These are phyloP conservation scores for Remersonia thermophila DNA, from an alignment of 2,329 filamentous ascomycete genomes.

Conservation along the genomic window DNA sequence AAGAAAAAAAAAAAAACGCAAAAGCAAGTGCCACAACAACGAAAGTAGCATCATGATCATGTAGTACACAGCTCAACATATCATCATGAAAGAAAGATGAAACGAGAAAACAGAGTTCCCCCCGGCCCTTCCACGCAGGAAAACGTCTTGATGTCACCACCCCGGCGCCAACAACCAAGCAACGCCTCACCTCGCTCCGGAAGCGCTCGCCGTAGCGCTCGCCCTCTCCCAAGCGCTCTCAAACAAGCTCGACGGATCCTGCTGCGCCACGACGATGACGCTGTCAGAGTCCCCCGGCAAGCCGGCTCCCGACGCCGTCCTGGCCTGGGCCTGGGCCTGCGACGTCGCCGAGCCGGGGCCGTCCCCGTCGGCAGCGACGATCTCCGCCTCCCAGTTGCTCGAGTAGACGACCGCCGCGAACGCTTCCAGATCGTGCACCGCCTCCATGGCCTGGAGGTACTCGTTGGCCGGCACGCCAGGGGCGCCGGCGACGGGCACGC, in stretches of 20 bases:
- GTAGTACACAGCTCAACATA: too few relatives aligned
- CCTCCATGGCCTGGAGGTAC: conserved; percentile 64
- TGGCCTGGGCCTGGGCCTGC: neutral
- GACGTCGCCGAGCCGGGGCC: neutral
- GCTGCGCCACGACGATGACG: conserved; percentile 33
- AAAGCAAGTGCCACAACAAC: too few relatives aligned
- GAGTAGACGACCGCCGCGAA: conserved; percentile 82
- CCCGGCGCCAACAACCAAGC: too few relatives aligned
- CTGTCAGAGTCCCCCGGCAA: conserved; percentile 35
- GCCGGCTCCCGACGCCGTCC: neutral
- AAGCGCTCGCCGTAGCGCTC: conserved; percentile 4
- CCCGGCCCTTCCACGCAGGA: too few relatives aligned
- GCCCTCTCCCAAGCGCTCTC: conserved; percentile 63
- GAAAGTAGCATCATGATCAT: too few relatives aligned
- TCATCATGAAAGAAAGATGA: too few relatives aligned
- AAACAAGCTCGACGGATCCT: conserved; percentile 32
- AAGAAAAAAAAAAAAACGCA: too few relatives aligned
- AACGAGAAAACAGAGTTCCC: too few relatives aligned
- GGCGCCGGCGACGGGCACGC: too few relatives aligned
- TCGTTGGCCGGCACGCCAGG: conserved; percentile 31
- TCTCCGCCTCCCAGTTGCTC: conserved; percentile 65
- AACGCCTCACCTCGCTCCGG: neutral
- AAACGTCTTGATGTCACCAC: too few relatives aligned
- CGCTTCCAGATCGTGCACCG: conserved; percentile 62
- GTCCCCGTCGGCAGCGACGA: conserved; percentile 30